Conservation (phyloP, 73 alveolate genomes). For the Uronychia binucleata region DNA sequence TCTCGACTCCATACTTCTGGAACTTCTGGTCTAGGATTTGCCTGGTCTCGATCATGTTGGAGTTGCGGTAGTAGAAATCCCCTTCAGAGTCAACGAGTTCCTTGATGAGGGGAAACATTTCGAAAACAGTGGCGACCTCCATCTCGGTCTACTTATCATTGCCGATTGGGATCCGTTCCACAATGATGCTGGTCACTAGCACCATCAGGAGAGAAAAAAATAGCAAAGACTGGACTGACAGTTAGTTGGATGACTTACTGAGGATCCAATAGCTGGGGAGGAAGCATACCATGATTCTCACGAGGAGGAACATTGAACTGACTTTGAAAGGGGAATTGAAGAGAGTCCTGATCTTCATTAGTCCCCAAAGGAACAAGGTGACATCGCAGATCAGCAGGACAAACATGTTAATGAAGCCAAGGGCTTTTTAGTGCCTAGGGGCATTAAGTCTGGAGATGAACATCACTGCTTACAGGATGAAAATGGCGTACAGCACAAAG, state of each 20-base stretch:
- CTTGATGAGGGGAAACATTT: neutral
- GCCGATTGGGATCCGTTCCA: neutral
- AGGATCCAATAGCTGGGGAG: conserved; percentile 29
- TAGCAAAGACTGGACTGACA: conserved; percentile 2
- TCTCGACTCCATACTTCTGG: neutral
- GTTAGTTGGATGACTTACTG: neutral
- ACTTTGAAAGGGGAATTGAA: conserved; percentile 20
- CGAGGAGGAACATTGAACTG: neutral
- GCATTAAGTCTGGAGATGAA: neutral
- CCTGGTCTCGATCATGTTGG: neutral
- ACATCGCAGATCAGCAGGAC: conserved; percentile 12
- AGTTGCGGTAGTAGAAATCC: neutral
- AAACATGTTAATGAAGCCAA: conserved; percentile 19
- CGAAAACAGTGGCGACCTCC: neutral
- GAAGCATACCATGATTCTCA: conserved; percentile 1
- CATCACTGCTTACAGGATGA: neutral
- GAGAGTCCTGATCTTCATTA: neutral
- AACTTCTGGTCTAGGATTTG: neutral
- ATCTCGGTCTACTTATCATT: neutral
- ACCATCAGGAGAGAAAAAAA: conserved; percentile 16
- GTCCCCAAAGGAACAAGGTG: conserved; percentile 16
- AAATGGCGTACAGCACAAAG: conserved; percentile 3
- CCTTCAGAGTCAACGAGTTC: neutral
- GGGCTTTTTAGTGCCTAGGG: neutral
- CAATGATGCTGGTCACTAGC: neutral